phyloP scores from a whole-genome alignment of 2,329 filamentous ascomycete genomes.

The Claviceps humidiphila region DNA sequence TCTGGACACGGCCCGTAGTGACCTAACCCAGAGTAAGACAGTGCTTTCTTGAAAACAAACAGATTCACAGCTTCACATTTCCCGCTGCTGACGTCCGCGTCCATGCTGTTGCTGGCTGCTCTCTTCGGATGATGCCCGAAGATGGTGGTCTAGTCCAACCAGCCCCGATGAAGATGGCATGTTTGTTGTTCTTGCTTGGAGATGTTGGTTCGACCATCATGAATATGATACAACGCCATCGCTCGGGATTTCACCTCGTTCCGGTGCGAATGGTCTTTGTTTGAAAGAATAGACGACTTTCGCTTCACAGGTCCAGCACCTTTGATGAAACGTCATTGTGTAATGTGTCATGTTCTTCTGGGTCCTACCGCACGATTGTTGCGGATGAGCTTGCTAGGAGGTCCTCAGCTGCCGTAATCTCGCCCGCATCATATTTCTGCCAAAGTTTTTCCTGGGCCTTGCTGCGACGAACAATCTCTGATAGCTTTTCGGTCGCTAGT shows the following conservation, averaged over 20 bases:
- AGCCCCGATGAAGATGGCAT: not conserved
- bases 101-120: not conserved
- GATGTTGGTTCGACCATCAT: not conserved
- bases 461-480: slow-evolving; percentile 59
- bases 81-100: slow-evolving; percentile 1
- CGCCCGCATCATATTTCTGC: slow-evolving; percentile 58
- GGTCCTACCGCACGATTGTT: slow-evolving; percentile 27
- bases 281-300: not conserved
- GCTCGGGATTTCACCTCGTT: not conserved
- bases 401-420: slow-evolving; percentile 58
- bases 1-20: not conserved
- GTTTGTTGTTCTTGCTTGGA: not conserved
- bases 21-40: not conserved
- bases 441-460: slow-evolving; percentile 49
- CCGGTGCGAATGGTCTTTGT: not conserved
- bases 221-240: not conserved
- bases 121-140: not conserved
- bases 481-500: slow-evolving; percentile 58
- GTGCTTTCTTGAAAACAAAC: not conserved
- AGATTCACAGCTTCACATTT: not conserved
- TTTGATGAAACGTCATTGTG: not conserved
- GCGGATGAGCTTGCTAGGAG: slow-evolving; percentile 44
- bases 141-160: not conserved
- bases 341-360: not conserved
- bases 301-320: not conserved